Percentiles rank a stretch among this genome's conserved stretches.
Evolutionary conservation across 192 early-diverging fungal genomes (phyloP).

Genomic region (Pecoramyces ruminantium): DNA sequence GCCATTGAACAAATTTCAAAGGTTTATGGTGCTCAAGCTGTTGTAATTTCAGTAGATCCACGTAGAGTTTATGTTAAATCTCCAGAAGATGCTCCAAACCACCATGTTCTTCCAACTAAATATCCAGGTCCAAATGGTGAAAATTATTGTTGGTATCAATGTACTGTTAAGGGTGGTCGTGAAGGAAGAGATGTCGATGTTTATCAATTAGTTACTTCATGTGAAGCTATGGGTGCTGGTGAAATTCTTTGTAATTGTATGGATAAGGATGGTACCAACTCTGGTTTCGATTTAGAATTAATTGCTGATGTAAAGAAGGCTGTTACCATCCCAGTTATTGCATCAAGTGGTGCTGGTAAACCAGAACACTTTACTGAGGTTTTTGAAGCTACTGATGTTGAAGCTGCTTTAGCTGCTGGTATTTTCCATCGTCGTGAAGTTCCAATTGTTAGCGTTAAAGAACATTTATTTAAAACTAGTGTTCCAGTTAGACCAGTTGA

Average conservation of each 20-base stretch:
- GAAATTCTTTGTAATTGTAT: conserved; percentile 98
- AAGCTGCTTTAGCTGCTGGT: conserved; percentile 92
- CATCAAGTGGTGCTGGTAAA: conserved; percentile 80
- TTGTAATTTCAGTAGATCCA: conserved; percentile 97
- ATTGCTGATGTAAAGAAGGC: conserved; percentile 58
- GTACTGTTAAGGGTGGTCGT: conserved; percentile 93
- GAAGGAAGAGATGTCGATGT: conserved; percentile 93
- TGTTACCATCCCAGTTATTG: conserved; percentile 92
- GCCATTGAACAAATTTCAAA: conserved; percentile 89
- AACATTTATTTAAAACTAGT: conserved; percentile 27
- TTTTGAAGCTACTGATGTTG: conserved; percentile 68
- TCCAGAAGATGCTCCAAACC: conserved; percentile 51
- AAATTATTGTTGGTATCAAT: conserved; percentile 96
- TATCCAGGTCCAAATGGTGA: conserved; percentile 83
- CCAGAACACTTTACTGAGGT: conserved; percentile 77
- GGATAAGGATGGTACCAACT: conserved; percentile 96
- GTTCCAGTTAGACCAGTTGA: conserved; percentile 26
- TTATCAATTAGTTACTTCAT: conserved; percentile 68
- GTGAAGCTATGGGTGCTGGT: conserved; percentile 81
- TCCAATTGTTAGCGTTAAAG: conserved; percentile 72
- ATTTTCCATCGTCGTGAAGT: conserved; percentile 96
- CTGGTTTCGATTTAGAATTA: conserved; percentile 84
- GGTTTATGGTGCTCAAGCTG: conserved; percentile 93
- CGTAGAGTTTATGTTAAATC: conserved; percentile 75
- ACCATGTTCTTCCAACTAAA: conserved; percentile 53